Conservation (phyloP, 1,284 basidiomycete genomes). For the Cutaneotrichosporon sp. region DNA sequence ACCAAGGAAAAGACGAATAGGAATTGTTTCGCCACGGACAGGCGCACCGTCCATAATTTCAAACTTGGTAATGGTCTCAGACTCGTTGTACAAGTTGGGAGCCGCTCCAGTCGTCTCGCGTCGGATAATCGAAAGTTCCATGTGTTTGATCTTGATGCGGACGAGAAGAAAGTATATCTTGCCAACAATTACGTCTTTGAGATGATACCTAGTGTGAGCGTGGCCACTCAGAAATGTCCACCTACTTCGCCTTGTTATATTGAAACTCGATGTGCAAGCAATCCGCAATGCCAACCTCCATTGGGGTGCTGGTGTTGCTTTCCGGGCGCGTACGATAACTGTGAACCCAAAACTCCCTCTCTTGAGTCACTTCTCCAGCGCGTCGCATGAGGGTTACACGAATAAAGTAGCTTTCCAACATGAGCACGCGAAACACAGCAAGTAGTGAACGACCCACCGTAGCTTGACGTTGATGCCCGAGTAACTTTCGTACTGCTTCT, state of each 20-base stretch:
- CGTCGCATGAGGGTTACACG: conserved; percentile 83
- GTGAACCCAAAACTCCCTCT: conserved; percentile 95
- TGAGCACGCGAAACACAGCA: not conserved
- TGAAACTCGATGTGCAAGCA: conserved; percentile 99
- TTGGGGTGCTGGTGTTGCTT: conserved; percentile 95
- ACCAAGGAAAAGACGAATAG: conserved; percentile 93
- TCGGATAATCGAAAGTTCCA: conserved; percentile 97
- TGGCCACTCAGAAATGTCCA: not conserved
- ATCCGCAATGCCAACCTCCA: conserved; percentile 99
- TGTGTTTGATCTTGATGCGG: conserved; percentile 99
- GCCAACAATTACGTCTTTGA: conserved; percentile 98
- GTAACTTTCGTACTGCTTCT: conserved; percentile 98
- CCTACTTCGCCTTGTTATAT: conserved; percentile 97
- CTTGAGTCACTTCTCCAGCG: conserved; percentile 87
- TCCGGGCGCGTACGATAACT: conserved; percentile 98
- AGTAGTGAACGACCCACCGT: conserved; percentile 55
- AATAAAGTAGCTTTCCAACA: conserved; percentile 70
- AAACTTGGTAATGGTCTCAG: conserved; percentile 98
- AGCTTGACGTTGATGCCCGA: conserved; percentile 98
- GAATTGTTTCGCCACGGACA: conserved; percentile 94
- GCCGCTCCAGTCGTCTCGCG: conserved; percentile 92
- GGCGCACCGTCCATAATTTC: conserved; percentile 99
- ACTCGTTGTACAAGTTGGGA: conserved; percentile 98
- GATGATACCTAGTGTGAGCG: conserved; percentile 67
- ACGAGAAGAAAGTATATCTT: conserved; percentile 99